Conservation (phyloP, 192 early-diverging fungal genomes). For the Irineochytrium annulatum region DNA sequence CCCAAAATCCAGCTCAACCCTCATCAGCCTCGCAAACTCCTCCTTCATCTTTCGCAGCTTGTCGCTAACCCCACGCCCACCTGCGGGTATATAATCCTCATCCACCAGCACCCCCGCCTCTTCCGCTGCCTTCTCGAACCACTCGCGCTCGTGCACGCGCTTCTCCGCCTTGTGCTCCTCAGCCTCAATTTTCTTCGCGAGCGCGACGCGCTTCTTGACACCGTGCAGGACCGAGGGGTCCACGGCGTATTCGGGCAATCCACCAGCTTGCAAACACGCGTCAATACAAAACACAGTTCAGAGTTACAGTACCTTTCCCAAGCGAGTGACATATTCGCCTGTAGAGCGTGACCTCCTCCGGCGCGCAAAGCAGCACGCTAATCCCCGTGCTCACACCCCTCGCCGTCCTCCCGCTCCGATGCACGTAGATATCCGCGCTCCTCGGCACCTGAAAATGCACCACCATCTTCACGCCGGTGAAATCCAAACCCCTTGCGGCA, state of each 20-base stretch:
- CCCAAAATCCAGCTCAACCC: background rate
- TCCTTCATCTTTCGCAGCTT: too few relatives aligned
- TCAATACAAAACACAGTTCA: background rate
- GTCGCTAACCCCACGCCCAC: too few relatives aligned
- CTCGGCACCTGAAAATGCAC: constrained; percentile 95
- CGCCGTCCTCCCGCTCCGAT: constrained; percentile 91
- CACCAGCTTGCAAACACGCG: constrained; percentile 27
- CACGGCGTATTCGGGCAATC: constrained; percentile 74
- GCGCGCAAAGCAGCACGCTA: constrained; percentile 74
- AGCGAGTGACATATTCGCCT: constrained; percentile 78
- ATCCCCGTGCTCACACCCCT: constrained; percentile 80
- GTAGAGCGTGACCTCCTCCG: constrained; percentile 79
- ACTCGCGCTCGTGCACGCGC: constrained; percentile 56
- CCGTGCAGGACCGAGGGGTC: constrained; percentile 64
- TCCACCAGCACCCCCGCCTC: constrained; percentile 78
- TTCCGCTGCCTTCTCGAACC: constrained; percentile 74
- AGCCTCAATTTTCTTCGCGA: constrained; percentile 80
- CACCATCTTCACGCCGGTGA: constrained; percentile 86
- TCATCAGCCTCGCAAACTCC: background rate
- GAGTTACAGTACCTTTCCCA: constrained; percentile 52
- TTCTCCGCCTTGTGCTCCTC: constrained; percentile 58
- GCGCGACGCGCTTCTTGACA: constrained; percentile 70
- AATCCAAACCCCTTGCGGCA: constrained; percentile 93
- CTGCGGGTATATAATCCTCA: too few relatives aligned
- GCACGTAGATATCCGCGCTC: constrained; percentile 91